A percentile compares a stretch with the other conserved stretches of the same genome.
These are phyloP conservation scores for Volvariella volvacea DNA, from an alignment of 1,284 basidiomycete genomes.

Conservation along the genomic window DNA sequence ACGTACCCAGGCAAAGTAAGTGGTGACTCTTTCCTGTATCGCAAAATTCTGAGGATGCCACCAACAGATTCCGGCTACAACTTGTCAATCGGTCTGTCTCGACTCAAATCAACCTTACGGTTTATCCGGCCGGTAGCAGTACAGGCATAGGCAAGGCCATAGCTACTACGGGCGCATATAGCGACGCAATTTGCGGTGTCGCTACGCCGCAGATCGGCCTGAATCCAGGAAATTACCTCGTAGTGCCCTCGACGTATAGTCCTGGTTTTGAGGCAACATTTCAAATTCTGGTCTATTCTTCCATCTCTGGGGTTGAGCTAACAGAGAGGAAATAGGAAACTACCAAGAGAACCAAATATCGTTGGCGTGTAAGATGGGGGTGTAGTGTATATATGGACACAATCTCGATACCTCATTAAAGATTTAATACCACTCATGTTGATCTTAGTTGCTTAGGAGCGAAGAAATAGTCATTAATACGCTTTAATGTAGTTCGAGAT, in stretches of 20 bases:
- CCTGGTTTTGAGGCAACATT: conserved; percentile 53
- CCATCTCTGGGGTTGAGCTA: conserved; percentile 8
- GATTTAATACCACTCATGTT: no score
- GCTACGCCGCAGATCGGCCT: conserved; percentile 49
- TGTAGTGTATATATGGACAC: no score
- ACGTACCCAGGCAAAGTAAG: conserved; percentile 56
- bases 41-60: no score
- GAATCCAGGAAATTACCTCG: conserved; percentile 58
- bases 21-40: no score
- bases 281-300: conserved; percentile 57
- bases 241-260: conserved; percentile 70
- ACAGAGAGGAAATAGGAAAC: background rate
- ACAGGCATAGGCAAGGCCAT: conserved; percentile 34
- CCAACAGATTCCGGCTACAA: conserved; percentile 59
- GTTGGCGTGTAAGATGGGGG: no score
- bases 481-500: conserved; percentile 66
- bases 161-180: conserved; percentile 72
- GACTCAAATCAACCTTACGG: conserved; percentile 51
- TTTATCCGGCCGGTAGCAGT: conserved; percentile 34
- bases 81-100: conserved; percentile 37
- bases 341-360: background rate
- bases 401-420: no score
- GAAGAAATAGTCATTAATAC: conserved; percentile 58
- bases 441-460: background rate
- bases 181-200: conserved; percentile 65